These are phyloP conservation scores for Fusarium neocosmosporiellum DNA, from an alignment of 2,329 filamentous ascomycete species.

Conservation along the genomic window DNA sequence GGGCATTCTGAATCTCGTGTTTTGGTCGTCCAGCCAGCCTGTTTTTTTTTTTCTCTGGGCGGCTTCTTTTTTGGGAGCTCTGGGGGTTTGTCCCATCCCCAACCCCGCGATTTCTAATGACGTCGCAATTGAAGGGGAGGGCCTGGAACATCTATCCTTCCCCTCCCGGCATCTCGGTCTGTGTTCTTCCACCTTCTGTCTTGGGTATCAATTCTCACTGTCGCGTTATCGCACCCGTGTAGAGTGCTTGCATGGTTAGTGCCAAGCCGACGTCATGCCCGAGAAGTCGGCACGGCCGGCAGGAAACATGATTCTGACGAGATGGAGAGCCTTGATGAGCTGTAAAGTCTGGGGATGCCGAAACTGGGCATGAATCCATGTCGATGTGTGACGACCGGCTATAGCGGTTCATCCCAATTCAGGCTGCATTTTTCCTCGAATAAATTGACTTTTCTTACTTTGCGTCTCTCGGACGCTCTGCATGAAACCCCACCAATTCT, in stretches of 20 bases:
- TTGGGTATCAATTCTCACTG: conserved; percentile 5
- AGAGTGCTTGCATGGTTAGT: conserved; percentile 37
- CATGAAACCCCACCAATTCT: not conserved
- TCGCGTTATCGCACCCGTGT: conserved; percentile 2
- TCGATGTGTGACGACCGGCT: not conserved
- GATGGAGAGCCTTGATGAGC: not conserved
- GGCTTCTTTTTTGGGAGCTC: conserved; percentile 21
- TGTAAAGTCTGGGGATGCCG: not conserved
- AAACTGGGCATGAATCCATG: conserved; percentile 4
- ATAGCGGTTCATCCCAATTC: not conserved
- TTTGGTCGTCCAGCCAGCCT: conserved; percentile 25
- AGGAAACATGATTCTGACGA: not conserved
- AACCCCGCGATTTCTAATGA: conserved; percentile 30
- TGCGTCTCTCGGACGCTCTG: not conserved
- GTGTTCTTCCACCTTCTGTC: not conserved
- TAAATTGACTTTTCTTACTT: not conserved
- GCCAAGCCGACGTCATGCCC: conserved; percentile 23
- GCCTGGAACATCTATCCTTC: conserved; percentile 10
- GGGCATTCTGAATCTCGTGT: not conserved
- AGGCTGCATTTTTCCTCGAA: not conserved
- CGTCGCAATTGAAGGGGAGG: conserved; percentile 4
- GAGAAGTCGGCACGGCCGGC: conserved; percentile 23
- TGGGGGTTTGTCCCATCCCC: not conserved
- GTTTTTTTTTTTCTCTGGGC: conserved; percentile 16
- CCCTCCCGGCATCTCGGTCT: not conserved